Evolutionary conservation across 306 rosid genomes (phyloP), one percentile per base, ranked within the genome.

Genomic region (Acmispon strigosus): DNA sequence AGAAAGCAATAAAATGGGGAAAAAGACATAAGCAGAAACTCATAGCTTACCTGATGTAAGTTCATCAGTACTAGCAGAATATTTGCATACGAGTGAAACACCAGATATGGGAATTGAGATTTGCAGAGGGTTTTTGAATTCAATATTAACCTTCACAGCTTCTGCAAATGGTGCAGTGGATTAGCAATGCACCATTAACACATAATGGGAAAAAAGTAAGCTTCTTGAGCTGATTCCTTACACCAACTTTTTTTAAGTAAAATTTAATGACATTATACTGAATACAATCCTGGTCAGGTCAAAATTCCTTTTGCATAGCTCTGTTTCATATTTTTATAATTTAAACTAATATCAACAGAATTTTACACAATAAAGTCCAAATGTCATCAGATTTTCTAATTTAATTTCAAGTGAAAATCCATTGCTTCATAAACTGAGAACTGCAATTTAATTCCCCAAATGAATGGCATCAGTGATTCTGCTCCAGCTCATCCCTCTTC

Each of bases 41-140:
- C 73, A 53, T 66, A 42, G 66, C 83, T 73, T 78, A 89, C 96
- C 90, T 44, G 89, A 66, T 68, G 51, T 55, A 37, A 68, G 53
- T 73, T 77, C 96, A 75, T 81, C 86, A 8, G 88, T 80, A 69
- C 71, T 76, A 53, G 69, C 56, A 73, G 83, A 86, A 84, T 87
- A 85, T 79, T 84, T 84, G 80, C 99, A 95, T 53, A 89, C 45
- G 45, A 91, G 86, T 62, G 93, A 82, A 78, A 87, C 91, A 69
- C 86, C 62, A 29, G 99, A 91, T 68, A 91, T 62, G 16, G 86
- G 86, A 67, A 95, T 76, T 17, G 96, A 72, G 69, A 95, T 91
- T 84, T 91, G 96, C 80, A 95, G 83, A 50, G 99, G 97, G 59
- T 95, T 95, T 78, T 62, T 86, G 22, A 95, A 87, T 82, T 87